Conservation (phyloP, 768 basidiomycete species). For the Pisolithus orientalis region DNA sequence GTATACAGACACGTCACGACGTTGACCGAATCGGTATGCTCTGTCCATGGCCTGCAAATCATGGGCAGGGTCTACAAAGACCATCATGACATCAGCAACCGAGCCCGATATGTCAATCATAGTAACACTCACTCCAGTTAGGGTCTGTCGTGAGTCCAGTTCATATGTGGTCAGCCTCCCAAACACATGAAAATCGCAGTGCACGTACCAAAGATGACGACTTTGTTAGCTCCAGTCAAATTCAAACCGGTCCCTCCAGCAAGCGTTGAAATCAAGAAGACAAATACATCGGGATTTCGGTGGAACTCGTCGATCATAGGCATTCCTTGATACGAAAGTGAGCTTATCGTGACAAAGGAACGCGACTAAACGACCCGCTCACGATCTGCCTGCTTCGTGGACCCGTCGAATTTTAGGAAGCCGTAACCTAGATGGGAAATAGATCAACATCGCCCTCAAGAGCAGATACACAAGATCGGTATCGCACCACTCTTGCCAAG, state of each 20-base stretch:
- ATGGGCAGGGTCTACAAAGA: constrained; percentile 78
- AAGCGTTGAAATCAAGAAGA: constrained; percentile 86
- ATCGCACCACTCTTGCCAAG: constrained; percentile 48
- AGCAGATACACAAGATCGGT: neutral
- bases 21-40: constrained; percentile 84
- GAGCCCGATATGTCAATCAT: neutral
- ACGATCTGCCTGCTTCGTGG: constrained; percentile 62
- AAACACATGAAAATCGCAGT: neutral
- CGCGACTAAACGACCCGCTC: constrained; percentile 19
- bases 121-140: constrained; percentile 75
- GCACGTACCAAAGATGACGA: constrained; percentile 76
- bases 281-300: constrained; percentile 58
- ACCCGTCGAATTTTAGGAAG: constrained; percentile 78
- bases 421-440: constrained; percentile 37
- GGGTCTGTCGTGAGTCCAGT: constrained; percentile 49
- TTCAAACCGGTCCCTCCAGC: constrained; percentile 92
- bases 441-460: neutral
- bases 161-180: neutral
- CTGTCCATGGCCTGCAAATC: constrained; percentile 91
- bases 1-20: constrained; percentile 77
- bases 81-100: neutral
- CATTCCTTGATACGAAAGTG: constrained; percentile 53
- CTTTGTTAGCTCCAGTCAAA: constrained; percentile 88
- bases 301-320: constrained; percentile 82
- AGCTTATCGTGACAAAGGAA: neutral